A percentile compares a stretch with the other conserved stretches of the same genome.
These are phyloP conservation scores for Lasiosphaeriaceae sp. DNA, from an alignment of 495 filamentous ascomycete genomes.

Conservation along the genomic window DNA sequence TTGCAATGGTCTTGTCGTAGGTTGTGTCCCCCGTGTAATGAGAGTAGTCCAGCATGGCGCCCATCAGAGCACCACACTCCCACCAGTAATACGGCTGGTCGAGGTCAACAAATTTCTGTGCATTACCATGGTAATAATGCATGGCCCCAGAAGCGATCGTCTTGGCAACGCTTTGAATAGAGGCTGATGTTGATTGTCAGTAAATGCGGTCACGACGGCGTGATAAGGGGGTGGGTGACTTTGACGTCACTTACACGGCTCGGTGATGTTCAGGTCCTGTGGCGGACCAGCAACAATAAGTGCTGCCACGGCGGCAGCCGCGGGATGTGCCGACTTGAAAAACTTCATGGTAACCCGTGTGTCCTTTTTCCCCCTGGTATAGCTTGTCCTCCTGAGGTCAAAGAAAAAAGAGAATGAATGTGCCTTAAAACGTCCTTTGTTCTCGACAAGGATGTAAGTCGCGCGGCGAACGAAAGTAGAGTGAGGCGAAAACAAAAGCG, in stretches of 20 bases:
- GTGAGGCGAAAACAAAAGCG: no score
- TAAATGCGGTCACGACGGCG: no score
- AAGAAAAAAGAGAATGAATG: background rate
- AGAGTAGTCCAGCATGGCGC: conserved; percentile 76
- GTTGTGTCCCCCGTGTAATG: conserved; percentile 71
- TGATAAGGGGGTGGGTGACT: background rate
- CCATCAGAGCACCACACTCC: conserved; percentile 72
- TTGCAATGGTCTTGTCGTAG: conserved; percentile 65
- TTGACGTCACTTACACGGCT: conserved; percentile 29
- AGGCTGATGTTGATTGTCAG: conserved; percentile 34
- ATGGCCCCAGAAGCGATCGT: conserved; percentile 51
- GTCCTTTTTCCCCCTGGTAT: background rate
- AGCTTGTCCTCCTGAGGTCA: background rate
- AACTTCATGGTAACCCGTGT: conserved; percentile 24
- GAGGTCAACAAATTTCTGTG: conserved; percentile 57
- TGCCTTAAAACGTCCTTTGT: no score
- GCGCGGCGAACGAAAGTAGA: no score
- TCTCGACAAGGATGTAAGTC: no score
- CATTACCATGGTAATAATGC: conserved; percentile 63
- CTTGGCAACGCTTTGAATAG: conserved; percentile 45
- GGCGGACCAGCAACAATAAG: conserved; percentile 30
- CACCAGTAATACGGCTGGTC: conserved; percentile 78
- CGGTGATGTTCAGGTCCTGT: conserved; percentile 40
- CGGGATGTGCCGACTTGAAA: conserved; percentile 27
- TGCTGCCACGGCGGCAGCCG: conserved; percentile 26